phyloP scores from a whole-genome alignment of 768 basidiomycete genomes.

The Macrolepiota dolichaula region DNA sequence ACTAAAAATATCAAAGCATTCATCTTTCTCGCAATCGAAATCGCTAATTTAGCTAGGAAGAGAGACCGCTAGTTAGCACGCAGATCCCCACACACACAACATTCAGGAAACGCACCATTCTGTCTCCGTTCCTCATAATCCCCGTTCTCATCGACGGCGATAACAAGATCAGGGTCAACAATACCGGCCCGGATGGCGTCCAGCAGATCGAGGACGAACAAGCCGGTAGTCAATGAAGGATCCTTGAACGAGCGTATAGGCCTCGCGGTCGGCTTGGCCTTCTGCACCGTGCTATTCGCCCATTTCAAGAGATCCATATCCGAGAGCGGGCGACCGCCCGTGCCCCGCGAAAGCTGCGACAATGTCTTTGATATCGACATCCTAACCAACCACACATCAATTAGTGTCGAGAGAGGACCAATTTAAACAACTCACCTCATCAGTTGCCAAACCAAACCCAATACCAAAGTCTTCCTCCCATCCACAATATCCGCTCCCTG shows the following conservation, averaged over 20 bases:
- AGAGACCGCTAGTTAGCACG: slow-evolving; percentile 3
- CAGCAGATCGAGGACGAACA: slow-evolving; percentile 92
- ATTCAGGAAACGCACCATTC: slow-evolving; percentile 66
- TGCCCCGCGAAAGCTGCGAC: slow-evolving; percentile 60
- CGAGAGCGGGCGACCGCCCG: slow-evolving; percentile 75
- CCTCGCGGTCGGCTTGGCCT: slow-evolving; percentile 52
- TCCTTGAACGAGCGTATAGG: slow-evolving; percentile 94
- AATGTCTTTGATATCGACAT: slow-evolving; percentile 92
- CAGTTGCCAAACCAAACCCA: slow-evolving; percentile 97
- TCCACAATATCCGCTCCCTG: slow-evolving; percentile 98
- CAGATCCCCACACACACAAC: too few species aligned
- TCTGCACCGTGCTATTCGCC: slow-evolving; percentile 89
- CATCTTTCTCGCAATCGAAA: slow-evolving; percentile 98
- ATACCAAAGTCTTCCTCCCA: slow-evolving; percentile 85
- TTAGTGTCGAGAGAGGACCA: background rate
- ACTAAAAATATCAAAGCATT: slow-evolving; percentile 95
- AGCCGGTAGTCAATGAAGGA: slow-evolving; percentile 78
- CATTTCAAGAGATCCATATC: slow-evolving; percentile 95
- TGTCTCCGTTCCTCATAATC: slow-evolving; percentile 86
- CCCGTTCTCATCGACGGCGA: slow-evolving; percentile 54
- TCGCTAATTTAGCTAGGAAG: slow-evolving; percentile 83
- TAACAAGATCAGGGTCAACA: slow-evolving; percentile 84
- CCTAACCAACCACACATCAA: slow-evolving; percentile 29
- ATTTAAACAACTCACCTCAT: slow-evolving; percentile 63
- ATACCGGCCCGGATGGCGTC: slow-evolving; percentile 92